Percentiles rank a stretch among this genome's conserved stretches.
Evolutionary conservation across 2,329 filamentous ascomycete species (phyloP).

Genomic region (Talaromyces amestolkiae): DNA sequence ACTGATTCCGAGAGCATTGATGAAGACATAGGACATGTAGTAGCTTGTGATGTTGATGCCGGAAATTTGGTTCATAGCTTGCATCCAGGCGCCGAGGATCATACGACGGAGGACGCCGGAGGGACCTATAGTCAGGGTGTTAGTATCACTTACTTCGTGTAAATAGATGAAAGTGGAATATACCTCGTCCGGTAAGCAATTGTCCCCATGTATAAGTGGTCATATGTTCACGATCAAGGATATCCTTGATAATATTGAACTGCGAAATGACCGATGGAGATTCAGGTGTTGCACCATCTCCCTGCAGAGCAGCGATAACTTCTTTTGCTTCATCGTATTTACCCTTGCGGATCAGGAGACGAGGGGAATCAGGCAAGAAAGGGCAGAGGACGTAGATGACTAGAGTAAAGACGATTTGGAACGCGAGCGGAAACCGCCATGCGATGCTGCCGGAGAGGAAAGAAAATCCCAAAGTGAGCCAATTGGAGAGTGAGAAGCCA

Average conservation of each 20-base stretch:
- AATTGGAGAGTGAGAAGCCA: constrained; percentile 47
- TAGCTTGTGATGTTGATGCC: constrained; percentile 41
- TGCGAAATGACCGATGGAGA: constrained; percentile 13
- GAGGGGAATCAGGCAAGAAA: constrained; percentile 45
- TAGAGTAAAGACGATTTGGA: constrained; percentile 44
- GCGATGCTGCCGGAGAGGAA: constrained; percentile 31
- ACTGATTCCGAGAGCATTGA: constrained; percentile 41
- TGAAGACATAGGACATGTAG: constrained; percentile 44
- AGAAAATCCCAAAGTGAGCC: constrained; percentile 48
- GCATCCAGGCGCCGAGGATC: constrained; percentile 46
- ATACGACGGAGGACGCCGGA: constrained; percentile 44
- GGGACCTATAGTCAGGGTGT: constrained; percentile 25
- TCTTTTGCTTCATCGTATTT: constrained; percentile 39
- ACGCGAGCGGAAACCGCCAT: constrained; percentile 44
- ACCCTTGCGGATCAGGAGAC: constrained; percentile 45
- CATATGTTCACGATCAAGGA: constrained; percentile 46
- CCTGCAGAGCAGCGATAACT: constrained; percentile 27
- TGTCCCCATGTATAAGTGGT: constrained; percentile 48
- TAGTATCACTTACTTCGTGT: background rate
- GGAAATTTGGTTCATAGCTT: constrained; percentile 38
- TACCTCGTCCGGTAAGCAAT: constrained; percentile 41
- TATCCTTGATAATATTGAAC: constrained; percentile 32
- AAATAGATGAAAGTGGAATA: background rate
- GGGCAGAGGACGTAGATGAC: constrained; percentile 40
- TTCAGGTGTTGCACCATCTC: constrained; percentile 6